Evolutionary conservation across 2,329 filamentous ascomycete genomes (phyloP).

Genomic region (Cytospora leucostoma): DNA sequence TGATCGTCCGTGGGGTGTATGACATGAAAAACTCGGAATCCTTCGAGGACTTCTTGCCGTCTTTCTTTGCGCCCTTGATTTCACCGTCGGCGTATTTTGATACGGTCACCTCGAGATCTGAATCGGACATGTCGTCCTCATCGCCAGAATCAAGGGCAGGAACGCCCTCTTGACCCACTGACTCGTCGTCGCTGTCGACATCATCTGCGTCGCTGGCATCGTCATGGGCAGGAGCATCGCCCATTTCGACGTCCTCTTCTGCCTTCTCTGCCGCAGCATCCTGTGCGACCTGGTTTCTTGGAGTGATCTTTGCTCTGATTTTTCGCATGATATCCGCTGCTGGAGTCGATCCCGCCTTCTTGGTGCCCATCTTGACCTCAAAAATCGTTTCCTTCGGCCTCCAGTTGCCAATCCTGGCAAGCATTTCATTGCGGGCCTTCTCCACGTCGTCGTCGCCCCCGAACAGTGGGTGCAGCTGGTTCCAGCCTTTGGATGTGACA

Average conservation of each 20-base stretch:
- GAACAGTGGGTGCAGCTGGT: constrained; percentile 79
- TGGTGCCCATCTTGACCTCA: constrained; percentile 73
- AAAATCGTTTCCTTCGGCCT: constrained; percentile 95
- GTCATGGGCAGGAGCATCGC: constrained; percentile 36
- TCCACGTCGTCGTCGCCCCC: constrained; percentile 66
- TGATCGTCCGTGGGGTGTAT: constrained; percentile 80
- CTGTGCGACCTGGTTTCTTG: constrained; percentile 49
- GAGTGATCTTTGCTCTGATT: constrained; percentile 68
- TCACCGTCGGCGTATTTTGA: constrained; percentile 54
- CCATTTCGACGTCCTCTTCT: constrained; percentile 35
- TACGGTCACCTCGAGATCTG: constrained; percentile 70
- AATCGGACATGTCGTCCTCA: constrained; percentile 59
- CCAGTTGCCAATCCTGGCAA: constrained; percentile 85
- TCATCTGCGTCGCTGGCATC: constrained; percentile 31
- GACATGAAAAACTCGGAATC: constrained; percentile 95
- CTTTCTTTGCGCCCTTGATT: constrained; percentile 43
- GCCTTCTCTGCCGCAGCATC: constrained; percentile 40
- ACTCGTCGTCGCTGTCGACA: constrained; percentile 36
- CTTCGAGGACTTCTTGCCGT: constrained; percentile 50
- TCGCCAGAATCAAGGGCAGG: constrained; percentile 49
- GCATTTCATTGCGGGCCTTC: constrained; percentile 77
- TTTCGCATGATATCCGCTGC: constrained; percentile 76
- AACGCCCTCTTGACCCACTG: constrained; percentile 40
- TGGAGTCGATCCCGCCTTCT: constrained; percentile 61
- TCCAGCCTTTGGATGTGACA: constrained; percentile 69